Conservation (phyloP, 768 basidiomycete genomes). For the Amanita brunnescens region DNA sequence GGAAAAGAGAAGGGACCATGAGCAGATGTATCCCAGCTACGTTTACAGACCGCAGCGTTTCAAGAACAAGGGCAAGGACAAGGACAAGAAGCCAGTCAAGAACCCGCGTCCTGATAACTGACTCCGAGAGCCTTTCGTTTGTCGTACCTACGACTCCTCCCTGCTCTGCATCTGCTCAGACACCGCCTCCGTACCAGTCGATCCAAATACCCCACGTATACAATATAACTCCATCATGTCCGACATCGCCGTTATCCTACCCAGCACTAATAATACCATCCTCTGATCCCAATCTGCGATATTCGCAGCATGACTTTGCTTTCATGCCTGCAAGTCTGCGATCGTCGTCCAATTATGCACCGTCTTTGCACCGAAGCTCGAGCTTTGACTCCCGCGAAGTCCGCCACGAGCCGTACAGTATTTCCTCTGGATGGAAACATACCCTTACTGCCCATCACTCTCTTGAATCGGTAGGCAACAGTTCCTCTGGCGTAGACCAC, state of each 20-base stretch:
- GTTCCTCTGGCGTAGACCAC: conserved; percentile 22
- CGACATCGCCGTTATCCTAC: conserved; percentile 49
- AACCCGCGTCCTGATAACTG: conserved; percentile 19
- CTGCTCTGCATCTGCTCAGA: conserved; percentile 48
- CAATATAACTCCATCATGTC: conserved; percentile 44
- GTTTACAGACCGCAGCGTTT: conserved; percentile 69
- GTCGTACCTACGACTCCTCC: conserved; percentile 26
- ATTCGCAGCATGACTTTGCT: conserved; percentile 33
- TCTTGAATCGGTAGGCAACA: conserved; percentile 21
- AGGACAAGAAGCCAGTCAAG: conserved; percentile 30
- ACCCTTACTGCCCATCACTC: conserved; percentile 22
- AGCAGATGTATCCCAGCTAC: conserved; percentile 65
- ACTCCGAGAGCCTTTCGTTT: conserved; percentile 29
- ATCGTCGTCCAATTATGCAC: conserved; percentile 28
- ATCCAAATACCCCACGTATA: conserved; percentile 51
- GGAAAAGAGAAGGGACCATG: conserved; percentile 75
- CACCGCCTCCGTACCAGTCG: conserved; percentile 57
- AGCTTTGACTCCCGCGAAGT: conserved; percentile 38
- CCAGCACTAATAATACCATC: conserved; percentile 25
- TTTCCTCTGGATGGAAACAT: conserved; percentile 29
- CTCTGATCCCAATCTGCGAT: conserved; percentile 23
- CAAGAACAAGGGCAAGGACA: conserved; percentile 47
- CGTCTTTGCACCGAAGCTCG: conserved; percentile 37
- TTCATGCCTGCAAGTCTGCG: conserved; percentile 27
- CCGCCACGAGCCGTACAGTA: conserved; percentile 30